Conservation (phyloP, 2,329 filamentous ascomycete species). For the Calonectria montana region DNA sequence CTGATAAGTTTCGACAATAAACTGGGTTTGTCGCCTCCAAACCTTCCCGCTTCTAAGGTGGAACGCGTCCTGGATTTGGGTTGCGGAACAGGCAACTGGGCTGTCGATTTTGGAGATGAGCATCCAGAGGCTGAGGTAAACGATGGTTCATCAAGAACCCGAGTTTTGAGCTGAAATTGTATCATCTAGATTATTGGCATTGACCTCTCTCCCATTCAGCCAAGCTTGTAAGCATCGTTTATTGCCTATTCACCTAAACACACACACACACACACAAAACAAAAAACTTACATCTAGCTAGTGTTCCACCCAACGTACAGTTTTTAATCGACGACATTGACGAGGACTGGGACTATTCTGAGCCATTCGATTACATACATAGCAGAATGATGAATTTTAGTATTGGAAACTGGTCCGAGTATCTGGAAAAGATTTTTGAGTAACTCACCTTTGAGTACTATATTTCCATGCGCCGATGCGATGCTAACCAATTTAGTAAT, state of each 20-base stretch:
- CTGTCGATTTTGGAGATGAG: conserved; percentile 5
- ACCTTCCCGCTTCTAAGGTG: background rate
- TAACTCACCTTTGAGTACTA: background rate
- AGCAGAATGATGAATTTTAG: conserved; percentile 8
- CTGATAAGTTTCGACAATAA: background rate
- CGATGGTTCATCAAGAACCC: background rate
- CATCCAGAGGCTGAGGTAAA: background rate
- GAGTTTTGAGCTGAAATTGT: background rate
- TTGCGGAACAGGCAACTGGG: background rate
- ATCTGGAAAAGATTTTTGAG: background rate
- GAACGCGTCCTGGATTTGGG: background rate
- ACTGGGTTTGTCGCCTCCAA: background rate
- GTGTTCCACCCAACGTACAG: background rate
- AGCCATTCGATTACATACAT: background rate
- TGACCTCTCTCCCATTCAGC: background rate
- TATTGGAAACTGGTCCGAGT: background rate
- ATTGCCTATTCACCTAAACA: fast-evolving
- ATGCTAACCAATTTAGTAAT: background rate
- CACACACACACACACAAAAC: too few species aligned
- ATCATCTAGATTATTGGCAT: background rate
- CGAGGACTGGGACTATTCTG: background rate
- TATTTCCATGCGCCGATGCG: background rate
- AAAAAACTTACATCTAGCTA: background rate
- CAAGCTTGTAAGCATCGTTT: background rate
- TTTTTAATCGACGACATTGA: background rate